Evolutionary conservation across 306 rosid species (phyloP).

Genomic region (Citrullus amarus): DNA sequence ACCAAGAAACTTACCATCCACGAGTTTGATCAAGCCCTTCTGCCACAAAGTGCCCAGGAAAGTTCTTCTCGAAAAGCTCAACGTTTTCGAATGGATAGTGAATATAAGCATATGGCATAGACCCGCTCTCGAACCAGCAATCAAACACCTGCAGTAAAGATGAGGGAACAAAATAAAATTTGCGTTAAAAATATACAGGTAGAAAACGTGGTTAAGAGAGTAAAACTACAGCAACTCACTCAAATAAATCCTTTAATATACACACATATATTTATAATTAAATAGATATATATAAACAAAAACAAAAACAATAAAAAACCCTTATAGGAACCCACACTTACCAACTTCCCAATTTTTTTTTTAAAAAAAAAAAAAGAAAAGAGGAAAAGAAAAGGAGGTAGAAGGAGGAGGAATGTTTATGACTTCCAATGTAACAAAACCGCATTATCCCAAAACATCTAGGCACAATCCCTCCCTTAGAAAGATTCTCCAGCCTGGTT

Average conservation of each 20-base stretch:
- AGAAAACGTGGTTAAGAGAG: neutral
- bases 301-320: too few species aligned
- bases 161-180: neutral
- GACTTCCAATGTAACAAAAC: neutral
- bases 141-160: constrained; percentile 76
- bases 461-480: neutral
- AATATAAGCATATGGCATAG: constrained; percentile 95
- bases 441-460: neutral
- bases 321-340: too few species aligned
- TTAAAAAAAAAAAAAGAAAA: neutral
- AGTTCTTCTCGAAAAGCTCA: constrained; percentile 84
- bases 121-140: constrained; percentile 99
- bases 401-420: neutral
- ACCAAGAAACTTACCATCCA: constrained; percentile 65
- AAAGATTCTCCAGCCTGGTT: neutral
- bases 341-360: too few species aligned
- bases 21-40: constrained; percentile 98
- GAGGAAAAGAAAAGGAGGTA: too few species aligned
- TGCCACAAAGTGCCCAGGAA: constrained; percentile 94
- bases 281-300: too few species aligned
- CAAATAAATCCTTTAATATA: neutral
- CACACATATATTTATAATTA: too few species aligned
- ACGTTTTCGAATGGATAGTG: constrained; percentile 90
- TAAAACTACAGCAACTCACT: neutral
- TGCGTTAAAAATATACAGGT: neutral